Conservation (phyloP, 1,284 basidiomycete genomes). For the Cutaneotrichosporon sp. region DNA sequence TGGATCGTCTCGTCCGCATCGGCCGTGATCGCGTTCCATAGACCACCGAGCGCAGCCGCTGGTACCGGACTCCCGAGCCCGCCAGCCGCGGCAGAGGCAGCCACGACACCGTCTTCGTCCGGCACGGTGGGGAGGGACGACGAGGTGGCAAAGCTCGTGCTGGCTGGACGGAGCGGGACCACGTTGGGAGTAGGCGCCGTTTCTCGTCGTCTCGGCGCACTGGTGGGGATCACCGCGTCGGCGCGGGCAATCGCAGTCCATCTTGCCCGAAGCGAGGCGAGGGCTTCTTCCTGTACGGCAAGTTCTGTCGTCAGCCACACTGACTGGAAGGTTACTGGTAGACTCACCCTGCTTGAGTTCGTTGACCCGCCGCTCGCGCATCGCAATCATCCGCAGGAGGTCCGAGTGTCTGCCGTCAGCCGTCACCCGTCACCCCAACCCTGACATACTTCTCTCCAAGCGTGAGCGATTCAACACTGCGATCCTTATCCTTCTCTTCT, state of each 20-base stretch:
- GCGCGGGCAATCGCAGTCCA: slow-evolving; percentile 33
- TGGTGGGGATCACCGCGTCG: background rate
- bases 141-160: background rate
- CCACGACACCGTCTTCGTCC: slow-evolving; percentile 6
- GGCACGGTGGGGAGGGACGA: slow-evolving; percentile 7
- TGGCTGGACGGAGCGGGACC: background rate
- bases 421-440: background rate
- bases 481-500: background rate
- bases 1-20: slow-evolving; percentile 21
- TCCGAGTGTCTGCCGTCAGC: slow-evolving; percentile 37
- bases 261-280: slow-evolving; percentile 30
- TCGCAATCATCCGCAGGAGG: slow-evolving; percentile 36
- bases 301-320: slow-evolving; percentile 28
- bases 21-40: slow-evolving; percentile 3
- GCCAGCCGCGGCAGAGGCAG: background rate
- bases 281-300: slow-evolving; percentile 31
- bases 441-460: background rate
- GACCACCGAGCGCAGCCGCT: background rate
- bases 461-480: background rate
- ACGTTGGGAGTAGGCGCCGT: background rate
- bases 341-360: slow-evolving; percentile 38
- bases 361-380: slow-evolving; percentile 37
- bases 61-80: background rate
- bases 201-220: background rate
- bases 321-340: background rate